Percentiles rank a stretch among this genome's conserved stretches.
Conservation (phyloP, 2,329 filamentous ascomycete genomes). For the Beauveria sp. region DNA sequence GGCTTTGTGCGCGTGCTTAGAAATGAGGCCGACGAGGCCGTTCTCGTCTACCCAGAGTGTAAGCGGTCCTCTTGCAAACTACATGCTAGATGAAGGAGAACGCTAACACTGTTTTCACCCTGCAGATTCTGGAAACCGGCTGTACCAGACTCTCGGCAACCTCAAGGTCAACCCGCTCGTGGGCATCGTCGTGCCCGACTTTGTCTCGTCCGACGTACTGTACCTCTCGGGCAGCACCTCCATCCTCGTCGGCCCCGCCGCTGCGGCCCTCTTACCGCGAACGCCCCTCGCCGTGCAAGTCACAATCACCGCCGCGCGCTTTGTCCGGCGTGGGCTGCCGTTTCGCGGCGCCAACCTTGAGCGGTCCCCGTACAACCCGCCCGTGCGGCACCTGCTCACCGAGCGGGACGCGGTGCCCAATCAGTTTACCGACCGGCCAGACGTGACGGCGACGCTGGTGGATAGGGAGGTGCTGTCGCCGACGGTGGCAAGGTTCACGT, state of each 20-base stretch:
- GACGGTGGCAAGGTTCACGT: slow-evolving; percentile 57
- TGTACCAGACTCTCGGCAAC: slow-evolving; percentile 82
- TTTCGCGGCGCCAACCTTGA: slow-evolving; percentile 56
- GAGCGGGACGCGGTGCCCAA: slow-evolving; percentile 36
- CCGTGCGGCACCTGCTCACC: slow-evolving; percentile 53
- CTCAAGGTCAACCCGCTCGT: slow-evolving; percentile 57
- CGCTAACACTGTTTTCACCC: neutral
- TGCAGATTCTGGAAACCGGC: slow-evolving; percentile 63
- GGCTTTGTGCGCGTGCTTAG: slow-evolving; percentile 66
- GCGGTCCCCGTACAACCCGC: slow-evolving; percentile 72
- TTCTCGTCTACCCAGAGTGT: slow-evolving; percentile 71
- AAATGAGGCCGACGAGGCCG: slow-evolving; percentile 38
- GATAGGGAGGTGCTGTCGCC: slow-evolving; percentile 55
- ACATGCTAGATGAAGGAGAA: neutral
- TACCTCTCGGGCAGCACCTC: slow-evolving; percentile 65
- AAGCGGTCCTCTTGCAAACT: slow-evolving; percentile 15
- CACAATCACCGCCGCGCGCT: slow-evolving; percentile 50
- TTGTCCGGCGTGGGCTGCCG: slow-evolving; percentile 57
- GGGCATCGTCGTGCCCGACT: slow-evolving; percentile 68
- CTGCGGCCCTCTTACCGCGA: slow-evolving; percentile 54
- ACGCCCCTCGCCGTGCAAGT: slow-evolving; percentile 68
- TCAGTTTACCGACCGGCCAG: neutral
- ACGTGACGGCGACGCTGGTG: slow-evolving; percentile 46
- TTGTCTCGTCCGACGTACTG: slow-evolving; percentile 62
- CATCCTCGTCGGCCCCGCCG: slow-evolving; percentile 57